phyloP scores from a whole-genome alignment of 1,284 basidiomycete species.

The Microbotryomycetes sp. region DNA sequence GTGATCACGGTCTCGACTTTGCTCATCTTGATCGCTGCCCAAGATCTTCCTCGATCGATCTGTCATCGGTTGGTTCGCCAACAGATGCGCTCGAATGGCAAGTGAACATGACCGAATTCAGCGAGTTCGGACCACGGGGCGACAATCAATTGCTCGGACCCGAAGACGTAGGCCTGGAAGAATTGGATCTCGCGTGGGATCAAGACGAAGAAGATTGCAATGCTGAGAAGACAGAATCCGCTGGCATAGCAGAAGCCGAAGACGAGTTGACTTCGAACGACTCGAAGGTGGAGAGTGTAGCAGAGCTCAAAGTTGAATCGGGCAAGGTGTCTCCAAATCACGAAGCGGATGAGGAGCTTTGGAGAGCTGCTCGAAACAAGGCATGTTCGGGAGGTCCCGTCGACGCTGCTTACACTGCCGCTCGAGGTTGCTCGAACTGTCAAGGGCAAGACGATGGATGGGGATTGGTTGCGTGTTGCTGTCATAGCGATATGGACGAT shows the following conservation, averaged over 20 bases:
- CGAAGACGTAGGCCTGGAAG: slow-evolving; percentile 28
- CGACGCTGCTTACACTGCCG: too few relatives aligned
- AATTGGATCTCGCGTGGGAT: slow-evolving; percentile 31
- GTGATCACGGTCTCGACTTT: neutral
- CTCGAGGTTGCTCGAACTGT: neutral
- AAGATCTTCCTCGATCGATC: neutral
- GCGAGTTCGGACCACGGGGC: slow-evolving; percentile 1
- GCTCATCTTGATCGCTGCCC: neutral
- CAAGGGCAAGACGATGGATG: too few relatives aligned
- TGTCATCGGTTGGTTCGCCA: neutral
- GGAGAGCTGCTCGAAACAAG: neutral
- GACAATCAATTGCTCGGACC: slow-evolving; percentile 24
- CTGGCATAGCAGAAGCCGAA: too few relatives aligned
- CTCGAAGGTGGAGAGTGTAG: too few relatives aligned
- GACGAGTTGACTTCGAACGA: too few relatives aligned
- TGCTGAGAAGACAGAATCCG: too few relatives aligned
- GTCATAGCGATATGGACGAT: too few relatives aligned
- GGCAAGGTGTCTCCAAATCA: too few relatives aligned
- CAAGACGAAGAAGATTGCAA: neutral
- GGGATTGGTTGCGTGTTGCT: too few relatives aligned
- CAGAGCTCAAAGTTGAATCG: too few relatives aligned
- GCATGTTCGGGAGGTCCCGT: neutral
- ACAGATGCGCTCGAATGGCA: neutral
- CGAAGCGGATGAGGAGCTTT: neutral
- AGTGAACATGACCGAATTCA: neutral